These are phyloP conservation scores for Thraustotheca clavata DNA, from an alignment of 352 stramenopile species.

Conservation along the genomic window DNA sequence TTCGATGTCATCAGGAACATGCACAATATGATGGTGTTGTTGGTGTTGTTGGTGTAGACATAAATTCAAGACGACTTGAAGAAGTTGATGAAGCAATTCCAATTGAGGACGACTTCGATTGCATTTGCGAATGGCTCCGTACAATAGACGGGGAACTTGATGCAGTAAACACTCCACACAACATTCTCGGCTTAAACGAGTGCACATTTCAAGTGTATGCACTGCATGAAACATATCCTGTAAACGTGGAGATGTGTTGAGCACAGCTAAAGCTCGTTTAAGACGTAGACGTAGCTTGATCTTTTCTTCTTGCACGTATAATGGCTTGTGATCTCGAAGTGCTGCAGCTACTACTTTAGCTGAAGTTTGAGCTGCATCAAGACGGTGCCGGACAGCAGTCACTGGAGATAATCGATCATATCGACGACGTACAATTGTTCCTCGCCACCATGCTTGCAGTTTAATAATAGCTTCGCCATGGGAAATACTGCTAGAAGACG, in stretches of 20 bases:
- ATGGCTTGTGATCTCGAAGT: constrained; percentile 9
- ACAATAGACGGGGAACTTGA: constrained; percentile 85
- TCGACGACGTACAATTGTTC: constrained; percentile 46
- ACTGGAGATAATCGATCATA: constrained; percentile 24
- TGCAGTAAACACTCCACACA: constrained; percentile 84
- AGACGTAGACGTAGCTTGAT: constrained; percentile 12
- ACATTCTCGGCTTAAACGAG: constrained; percentile 83
- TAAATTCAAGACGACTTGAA: constrained; percentile 84
- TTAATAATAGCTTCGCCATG: constrained; percentile 23
- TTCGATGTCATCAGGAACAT: constrained; percentile 32
- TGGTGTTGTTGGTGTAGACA: constrained; percentile 41
- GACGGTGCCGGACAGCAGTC: constrained; percentile 12
- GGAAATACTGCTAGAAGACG: neutral
- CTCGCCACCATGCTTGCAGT: constrained; percentile 67
- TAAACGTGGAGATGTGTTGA: constrained; percentile 37
- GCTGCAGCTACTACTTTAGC: constrained; percentile 6
- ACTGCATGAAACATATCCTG: constrained; percentile 89
- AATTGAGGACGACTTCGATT: constrained; percentile 94
- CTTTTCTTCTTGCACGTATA: constrained; percentile 16
- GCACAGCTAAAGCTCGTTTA: constrained; percentile 14
- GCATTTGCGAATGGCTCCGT: constrained; percentile 85
- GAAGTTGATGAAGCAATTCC: constrained; percentile 85
- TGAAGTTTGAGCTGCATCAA: constrained; percentile 11
- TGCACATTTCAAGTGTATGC: constrained; percentile 88
- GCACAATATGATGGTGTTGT: neutral